Percentiles rank a stretch among this genome's conserved stretches.
Conservation (phyloP, 257 asterid species). For the Solanum tarapatanum region DNA sequence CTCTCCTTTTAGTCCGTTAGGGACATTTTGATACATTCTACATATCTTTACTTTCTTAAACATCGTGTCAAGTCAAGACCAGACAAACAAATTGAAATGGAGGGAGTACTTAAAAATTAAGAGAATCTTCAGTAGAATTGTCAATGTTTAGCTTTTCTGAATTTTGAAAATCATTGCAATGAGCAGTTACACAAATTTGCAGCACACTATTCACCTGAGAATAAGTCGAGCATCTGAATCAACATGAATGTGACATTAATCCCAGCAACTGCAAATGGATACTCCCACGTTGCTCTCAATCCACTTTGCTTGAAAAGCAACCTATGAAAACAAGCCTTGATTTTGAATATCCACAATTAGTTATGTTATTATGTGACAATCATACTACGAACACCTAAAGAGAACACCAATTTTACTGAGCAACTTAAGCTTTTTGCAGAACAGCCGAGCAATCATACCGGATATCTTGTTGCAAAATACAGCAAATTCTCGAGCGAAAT, state of each 20-base stretch:
- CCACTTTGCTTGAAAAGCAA: slow-evolving; percentile 73
- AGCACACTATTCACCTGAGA: slow-evolving; percentile 38
- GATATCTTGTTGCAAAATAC: slow-evolving; percentile 61
- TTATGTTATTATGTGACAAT: slow-evolving; percentile 7
- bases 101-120: background rate
- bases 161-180: background rate
- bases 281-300: slow-evolving; percentile 76
- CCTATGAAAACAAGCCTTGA: slow-evolving; percentile 82
- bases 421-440: slow-evolving; percentile 8
- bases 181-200: background rate
- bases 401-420: background rate
- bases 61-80: background rate
- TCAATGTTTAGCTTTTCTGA: background rate
- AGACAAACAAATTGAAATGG: background rate
- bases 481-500: slow-evolving; percentile 90
- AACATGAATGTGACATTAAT: slow-evolving; percentile 78
- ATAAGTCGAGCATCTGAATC: slow-evolving; percentile 82
- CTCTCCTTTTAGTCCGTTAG: background rate
- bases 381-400: background rate
- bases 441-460: slow-evolving; percentile 50
- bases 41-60: background rate
- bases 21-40: background rate
- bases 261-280: slow-evolving; percentile 96
- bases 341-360: slow-evolving; percentile 47
- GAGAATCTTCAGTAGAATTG: background rate